Evolutionary conservation across 805 yeast genomes (phyloP).

Genomic region (Candida sakaeoensis): DNA sequence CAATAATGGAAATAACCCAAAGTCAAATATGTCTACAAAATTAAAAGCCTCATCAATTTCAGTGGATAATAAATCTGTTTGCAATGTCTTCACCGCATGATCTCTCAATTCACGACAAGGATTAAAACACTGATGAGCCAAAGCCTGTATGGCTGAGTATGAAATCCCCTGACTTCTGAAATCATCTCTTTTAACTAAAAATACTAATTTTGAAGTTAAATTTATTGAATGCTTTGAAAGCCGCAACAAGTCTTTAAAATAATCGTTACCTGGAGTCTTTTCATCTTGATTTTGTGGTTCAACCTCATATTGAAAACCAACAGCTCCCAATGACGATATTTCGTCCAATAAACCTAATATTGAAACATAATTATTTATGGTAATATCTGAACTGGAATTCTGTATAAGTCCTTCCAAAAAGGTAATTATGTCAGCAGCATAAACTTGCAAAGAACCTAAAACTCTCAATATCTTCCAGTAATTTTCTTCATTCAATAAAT

Average conservation of each 20-base stretch:
- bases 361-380: conserved; percentile 54
- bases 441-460: conserved; percentile 43
- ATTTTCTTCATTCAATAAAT: conserved; percentile 31
- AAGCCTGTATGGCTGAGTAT: conserved; percentile 71
- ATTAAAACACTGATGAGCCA: conserved; percentile 85
- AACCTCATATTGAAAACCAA: conserved; percentile 74
- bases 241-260: conserved; percentile 50
- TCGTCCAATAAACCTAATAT: conserved; percentile 73
- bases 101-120: conserved; percentile 77
- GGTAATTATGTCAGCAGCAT: conserved; percentile 41
- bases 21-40: conserved; percentile 59
- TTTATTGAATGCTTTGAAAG: conserved; percentile 59
- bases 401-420: conserved; percentile 44
- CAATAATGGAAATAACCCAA: conserved; percentile 71
- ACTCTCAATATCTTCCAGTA: conserved; percentile 55
- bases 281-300: conserved; percentile 39
- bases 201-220: conserved; percentile 52
- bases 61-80: conserved; percentile 45
- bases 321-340: conserved; percentile 75
- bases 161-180: conserved; percentile 38
- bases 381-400: conserved; percentile 32
- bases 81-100: conserved; percentile 61
- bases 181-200: conserved; percentile 26
- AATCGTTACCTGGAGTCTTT: conserved; percentile 33
- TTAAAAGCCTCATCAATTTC: conserved; percentile 37